These are phyloP conservation scores for Funneliformis caledonium DNA, from an alignment of 371 early-diverging fungal species.

Conservation along the genomic window DNA sequence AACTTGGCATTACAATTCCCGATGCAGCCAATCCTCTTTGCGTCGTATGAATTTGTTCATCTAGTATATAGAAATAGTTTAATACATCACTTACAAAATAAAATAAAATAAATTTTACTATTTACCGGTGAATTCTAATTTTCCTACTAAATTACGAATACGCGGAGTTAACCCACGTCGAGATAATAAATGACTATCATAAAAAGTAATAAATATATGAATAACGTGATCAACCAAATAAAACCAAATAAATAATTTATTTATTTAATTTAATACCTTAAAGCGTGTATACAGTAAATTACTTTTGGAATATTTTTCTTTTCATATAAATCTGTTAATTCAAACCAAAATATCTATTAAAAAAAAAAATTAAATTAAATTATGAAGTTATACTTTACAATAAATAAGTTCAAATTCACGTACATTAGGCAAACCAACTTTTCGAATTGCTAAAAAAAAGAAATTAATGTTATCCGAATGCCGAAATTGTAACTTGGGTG, in stretches of 20 bases:
- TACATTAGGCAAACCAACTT: slow-evolving; percentile 86
- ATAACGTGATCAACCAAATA: neutral
- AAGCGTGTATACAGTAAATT: slow-evolving; percentile 99
- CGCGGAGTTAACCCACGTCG: slow-evolving; percentile 84
- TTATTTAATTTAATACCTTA: slow-evolving; percentile 67
- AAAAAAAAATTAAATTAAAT: slow-evolving; percentile 7
- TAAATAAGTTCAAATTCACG: neutral
- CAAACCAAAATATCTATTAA: slow-evolving; percentile 92
- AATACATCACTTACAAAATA: neutral
- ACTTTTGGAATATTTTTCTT: slow-evolving; percentile 99
- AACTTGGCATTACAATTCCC: slow-evolving; percentile 82
- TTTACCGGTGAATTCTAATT: slow-evolving; percentile 87
- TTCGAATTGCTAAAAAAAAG: slow-evolving; percentile 83
- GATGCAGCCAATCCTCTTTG: slow-evolving; percentile 83
- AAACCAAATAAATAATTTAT: neutral
- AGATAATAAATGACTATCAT: slow-evolving; percentile 81
- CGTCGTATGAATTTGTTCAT: slow-evolving; percentile 82
- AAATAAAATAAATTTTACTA: neutral
- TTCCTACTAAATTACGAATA: slow-evolving; percentile 92
- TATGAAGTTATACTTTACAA: neutral
- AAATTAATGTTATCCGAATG: slow-evolving; percentile 99
- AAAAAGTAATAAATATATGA: neutral
- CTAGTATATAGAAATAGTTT: slow-evolving; percentile 44
- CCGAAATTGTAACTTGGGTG: slow-evolving; percentile 85
- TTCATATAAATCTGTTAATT: slow-evolving; percentile 98